phyloP scores from a whole-genome alignment of 192 early-diverging fungal genomes.

The Coemansia sp. region DNA sequence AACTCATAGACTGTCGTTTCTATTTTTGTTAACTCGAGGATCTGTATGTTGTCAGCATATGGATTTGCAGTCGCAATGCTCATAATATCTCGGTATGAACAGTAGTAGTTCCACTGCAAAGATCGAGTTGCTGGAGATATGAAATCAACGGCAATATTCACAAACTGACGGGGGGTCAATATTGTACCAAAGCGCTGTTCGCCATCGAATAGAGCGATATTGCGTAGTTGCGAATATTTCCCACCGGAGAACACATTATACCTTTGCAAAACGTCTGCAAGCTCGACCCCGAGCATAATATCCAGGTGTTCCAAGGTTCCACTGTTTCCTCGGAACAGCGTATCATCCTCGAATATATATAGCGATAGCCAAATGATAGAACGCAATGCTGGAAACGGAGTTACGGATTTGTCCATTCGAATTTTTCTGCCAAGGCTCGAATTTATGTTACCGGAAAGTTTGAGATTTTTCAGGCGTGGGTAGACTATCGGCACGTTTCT shows the following conservation, averaged over 20 bases:
- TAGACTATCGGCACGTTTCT: background rate
- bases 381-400: slow-evolving; percentile 22
- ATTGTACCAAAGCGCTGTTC: background rate
- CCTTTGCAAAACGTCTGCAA: background rate
- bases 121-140: background rate
- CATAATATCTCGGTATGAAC: background rate
- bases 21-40: background rate
- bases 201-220: background rate
- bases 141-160: no score
- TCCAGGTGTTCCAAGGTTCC: slow-evolving; percentile 16
- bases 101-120: background rate
- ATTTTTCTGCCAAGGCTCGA: no score
- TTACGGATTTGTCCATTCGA: background rate
- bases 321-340: slow-evolving; percentile 2
- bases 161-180: background rate
- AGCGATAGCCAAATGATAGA: background rate
- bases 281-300: slow-evolving; percentile 10
- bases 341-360: background rate
- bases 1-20: background rate
- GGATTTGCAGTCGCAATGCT: background rate
- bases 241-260: background rate
- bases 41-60: background rate
- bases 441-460: background rate
- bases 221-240: slow-evolving; percentile 2
- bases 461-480: background rate